Evolutionary conservation across 1,139 yeast genomes (phyloP).

Genomic region (Magnusiomyces paraingens): DNA sequence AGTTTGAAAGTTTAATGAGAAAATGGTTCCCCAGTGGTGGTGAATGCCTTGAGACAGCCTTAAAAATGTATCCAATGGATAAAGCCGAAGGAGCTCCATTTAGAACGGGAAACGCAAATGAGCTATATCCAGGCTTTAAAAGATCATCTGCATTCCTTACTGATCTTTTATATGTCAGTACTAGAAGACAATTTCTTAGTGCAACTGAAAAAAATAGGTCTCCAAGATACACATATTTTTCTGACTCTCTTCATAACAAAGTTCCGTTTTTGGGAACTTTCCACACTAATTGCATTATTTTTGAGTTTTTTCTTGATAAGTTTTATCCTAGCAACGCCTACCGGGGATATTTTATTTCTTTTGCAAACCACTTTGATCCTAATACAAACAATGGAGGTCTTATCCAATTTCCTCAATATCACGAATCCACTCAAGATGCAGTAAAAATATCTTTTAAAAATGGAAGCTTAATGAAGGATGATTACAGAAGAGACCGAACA

Average conservation of each 20-base stretch:
- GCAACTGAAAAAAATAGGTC: background rate
- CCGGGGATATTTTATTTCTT: slow-evolving; percentile 19
- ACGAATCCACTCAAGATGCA: background rate
- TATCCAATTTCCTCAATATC: slow-evolving; percentile 26
- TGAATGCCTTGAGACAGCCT: slow-evolving; percentile 6
- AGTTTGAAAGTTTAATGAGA: background rate
- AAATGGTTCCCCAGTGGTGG: background rate
- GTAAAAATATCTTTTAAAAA: background rate
- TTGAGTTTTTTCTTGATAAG: slow-evolving; percentile 3
- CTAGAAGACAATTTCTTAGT: slow-evolving; percentile 9
- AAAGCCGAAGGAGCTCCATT: slow-evolving; percentile 19
- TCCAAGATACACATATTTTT: background rate
- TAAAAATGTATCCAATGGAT: slow-evolving; percentile 7
- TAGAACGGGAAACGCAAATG: slow-evolving; percentile 16
- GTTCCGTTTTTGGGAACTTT: slow-evolving; percentile 20
- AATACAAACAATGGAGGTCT: slow-evolving; percentile 11
- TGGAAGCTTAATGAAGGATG: slow-evolving; percentile 1
- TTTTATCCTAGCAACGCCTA: slow-evolving; percentile 15
- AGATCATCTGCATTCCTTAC: slow-evolving; percentile 21
- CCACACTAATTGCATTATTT: slow-evolving; percentile 17
- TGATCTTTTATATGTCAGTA: slow-evolving; percentile 15
- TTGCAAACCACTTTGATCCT: slow-evolving; percentile 20
- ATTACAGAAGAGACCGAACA: background rate
- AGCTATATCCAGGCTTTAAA: slow-evolving; percentile 16
- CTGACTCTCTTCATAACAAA: slow-evolving; percentile 12